Conservation (phyloP, 495 filamentous ascomycete species). For the Margaritispora aquatica region DNA sequence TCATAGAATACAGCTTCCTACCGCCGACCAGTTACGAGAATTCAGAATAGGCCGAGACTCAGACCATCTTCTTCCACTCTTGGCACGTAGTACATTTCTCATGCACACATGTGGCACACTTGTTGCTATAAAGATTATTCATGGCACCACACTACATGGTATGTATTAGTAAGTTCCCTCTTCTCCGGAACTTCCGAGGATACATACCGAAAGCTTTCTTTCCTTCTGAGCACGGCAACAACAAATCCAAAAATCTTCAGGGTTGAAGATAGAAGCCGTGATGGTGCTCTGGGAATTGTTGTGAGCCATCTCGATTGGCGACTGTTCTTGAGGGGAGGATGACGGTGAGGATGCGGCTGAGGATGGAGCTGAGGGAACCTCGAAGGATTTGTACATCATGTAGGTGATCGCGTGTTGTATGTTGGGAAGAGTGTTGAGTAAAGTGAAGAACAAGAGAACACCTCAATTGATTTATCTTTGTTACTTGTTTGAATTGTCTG, state of each 20-base stretch:
- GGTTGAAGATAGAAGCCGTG: background rate
- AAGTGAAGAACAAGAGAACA: too few species aligned
- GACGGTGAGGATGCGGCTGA: background rate
- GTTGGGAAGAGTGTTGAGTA: background rate
- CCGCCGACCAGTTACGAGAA: too few species aligned
- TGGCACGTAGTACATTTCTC: conserved; percentile 3
- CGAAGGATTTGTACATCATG: background rate
- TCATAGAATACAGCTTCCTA: too few species aligned
- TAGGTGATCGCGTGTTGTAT: background rate
- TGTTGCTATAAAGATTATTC: background rate
- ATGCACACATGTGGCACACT: conserved; percentile 4
- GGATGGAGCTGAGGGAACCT: background rate
- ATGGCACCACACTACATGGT: conserved; percentile 1
- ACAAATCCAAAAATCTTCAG: conserved; percentile 15
- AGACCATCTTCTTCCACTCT: conserved; percentile 7
- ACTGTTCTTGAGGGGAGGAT: background rate
- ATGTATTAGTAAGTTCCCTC: background rate
- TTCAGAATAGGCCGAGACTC: too few species aligned
- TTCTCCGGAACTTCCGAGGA: background rate
- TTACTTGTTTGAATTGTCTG: background rate
- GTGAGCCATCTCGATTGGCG: background rate
- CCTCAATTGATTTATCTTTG: background rate
- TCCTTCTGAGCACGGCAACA: conserved; percentile 2
- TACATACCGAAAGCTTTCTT: conserved; percentile 2
- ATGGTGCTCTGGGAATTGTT: background rate